phyloP scores from a whole-genome alignment of 257 asterid genomes.

The Fraxinus quadrangulata region DNA sequence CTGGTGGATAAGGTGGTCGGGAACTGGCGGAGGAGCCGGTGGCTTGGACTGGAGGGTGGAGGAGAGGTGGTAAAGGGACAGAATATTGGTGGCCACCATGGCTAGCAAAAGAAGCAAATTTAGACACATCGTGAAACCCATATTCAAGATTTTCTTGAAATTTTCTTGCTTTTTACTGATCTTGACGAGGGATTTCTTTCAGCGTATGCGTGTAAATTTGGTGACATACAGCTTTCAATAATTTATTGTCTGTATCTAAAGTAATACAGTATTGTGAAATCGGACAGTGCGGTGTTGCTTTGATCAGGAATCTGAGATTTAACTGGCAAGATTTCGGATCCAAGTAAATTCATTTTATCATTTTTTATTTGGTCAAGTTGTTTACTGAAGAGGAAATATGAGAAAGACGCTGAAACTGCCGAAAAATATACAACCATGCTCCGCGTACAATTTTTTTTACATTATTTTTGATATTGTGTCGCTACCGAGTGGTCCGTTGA shows the following conservation, averaged over 20 bases:
- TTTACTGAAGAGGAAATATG: too few relatives aligned
- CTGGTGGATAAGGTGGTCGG: constrained; percentile 94
- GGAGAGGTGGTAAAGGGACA: constrained; percentile 97
- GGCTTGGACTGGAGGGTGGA: constrained; percentile 68
- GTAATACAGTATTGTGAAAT: background rate
- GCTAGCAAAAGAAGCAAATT: constrained; percentile 77
- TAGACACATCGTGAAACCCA: constrained; percentile 91
- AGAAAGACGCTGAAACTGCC: too few relatives aligned
- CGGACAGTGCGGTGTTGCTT: background rate
- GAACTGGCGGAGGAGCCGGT: constrained; percentile 63
- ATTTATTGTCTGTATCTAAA: background rate
- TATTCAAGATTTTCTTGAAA: constrained; percentile 6
- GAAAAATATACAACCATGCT: too few relatives aligned
- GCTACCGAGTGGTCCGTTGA: too few relatives aligned
- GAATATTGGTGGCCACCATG: constrained; percentile 97
- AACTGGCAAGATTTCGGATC: background rate
- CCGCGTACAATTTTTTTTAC: too few relatives aligned
- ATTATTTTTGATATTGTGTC: too few relatives aligned
- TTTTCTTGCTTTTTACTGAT: constrained; percentile 18
- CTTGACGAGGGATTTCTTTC: background rate
- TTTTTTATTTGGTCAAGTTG: too few relatives aligned
- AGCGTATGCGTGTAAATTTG: background rate
- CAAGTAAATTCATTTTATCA: background rate
- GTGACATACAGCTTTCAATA: background rate
- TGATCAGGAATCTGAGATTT: background rate